Percentiles rank a stretch among this genome's conserved stretches.
These are phyloP conservation scores for Trametes punicea DNA, from an alignment of 768 basidiomycete genomes.

Conservation along the genomic window DNA sequence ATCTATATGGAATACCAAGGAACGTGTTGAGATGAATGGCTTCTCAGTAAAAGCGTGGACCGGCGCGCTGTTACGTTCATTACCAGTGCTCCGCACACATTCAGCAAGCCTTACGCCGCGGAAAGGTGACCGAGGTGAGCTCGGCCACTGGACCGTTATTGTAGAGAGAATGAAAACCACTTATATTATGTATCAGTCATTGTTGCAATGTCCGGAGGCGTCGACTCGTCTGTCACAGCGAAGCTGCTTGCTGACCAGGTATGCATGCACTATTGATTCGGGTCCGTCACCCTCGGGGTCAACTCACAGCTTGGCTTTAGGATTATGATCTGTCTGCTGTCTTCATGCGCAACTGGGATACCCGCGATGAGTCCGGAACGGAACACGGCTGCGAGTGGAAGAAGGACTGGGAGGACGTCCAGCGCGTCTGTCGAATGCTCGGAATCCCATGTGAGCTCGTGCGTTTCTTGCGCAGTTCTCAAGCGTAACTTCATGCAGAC, in stretches of 20 bases:
- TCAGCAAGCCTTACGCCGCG: slow-evolving; percentile 19
- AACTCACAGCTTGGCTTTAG: slow-evolving; percentile 33
- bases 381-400: slow-evolving; percentile 95
- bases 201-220: slow-evolving; percentile 93
- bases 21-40: too few relatives aligned
- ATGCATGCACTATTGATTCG: slow-evolving; percentile 3
- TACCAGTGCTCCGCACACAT: slow-evolving; percentile 15
- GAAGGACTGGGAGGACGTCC: slow-evolving; percentile 91
- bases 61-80: slow-evolving; percentile 7
- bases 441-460: slow-evolving; percentile 78
- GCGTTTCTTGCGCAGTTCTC: slow-evolving; percentile 18
- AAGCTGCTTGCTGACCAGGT: slow-evolving; percentile 68
- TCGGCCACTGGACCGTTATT: not conserved
- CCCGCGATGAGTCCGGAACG: slow-evolving; percentile 72
- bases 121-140: slow-evolving; percentile 31
- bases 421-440: slow-evolving; percentile 67
- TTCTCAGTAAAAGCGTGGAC: slow-evolving; percentile 16
- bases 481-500: not conserved
- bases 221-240: slow-evolving; percentile 92
- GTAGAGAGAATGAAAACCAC: not conserved
- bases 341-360: slow-evolving; percentile 97
- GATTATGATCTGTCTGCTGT: slow-evolving; percentile 82
- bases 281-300: not conserved
- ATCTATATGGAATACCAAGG: too few relatives aligned
- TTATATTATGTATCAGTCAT: slow-evolving; percentile 50